Evolutionary conservation across 1,284 basidiomycete species (phyloP), one percentile per base, ranked within the genome.

Genomic region (Cutaneotrichosporon mucoides): DNA sequence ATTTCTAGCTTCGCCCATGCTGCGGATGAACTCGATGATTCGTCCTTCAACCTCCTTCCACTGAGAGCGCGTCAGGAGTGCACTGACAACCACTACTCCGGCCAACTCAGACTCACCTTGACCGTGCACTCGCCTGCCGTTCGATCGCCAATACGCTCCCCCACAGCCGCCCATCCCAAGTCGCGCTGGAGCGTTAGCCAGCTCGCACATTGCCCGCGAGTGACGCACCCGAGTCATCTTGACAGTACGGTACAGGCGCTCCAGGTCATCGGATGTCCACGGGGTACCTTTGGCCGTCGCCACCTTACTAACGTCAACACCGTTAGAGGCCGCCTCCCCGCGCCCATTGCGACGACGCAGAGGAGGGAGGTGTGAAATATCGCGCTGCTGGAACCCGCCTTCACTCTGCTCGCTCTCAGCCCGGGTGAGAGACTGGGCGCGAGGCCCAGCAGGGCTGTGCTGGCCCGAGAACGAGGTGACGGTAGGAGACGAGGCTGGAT

Each of bases 191-290:
- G 12, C 15, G 38, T 41, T 13, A 33, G 16, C 34, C 33, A 24
- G 24, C 24, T 24, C 24, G 24, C 13, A 13, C 42, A 43, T 12
- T 11, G 42, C 12, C 42, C 42, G 15, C 12, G 6, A 11, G 9
- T 9, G 35, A 37, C 52, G 4, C 35, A 54, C 53, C 34, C 53
- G 42, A 11, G 53, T 54, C 13, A 54, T 41, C 43, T 54, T 54
- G 40, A 56, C 46, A 7, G 46, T 48, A 10, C 55, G 55, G 40
- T 56, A 56, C 33, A 56, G 55, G 5, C 47, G 38, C 40, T 56
- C 55, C 34, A 56, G 55, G 16, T 49, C 55, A 38, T 56, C 55
- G 2, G 46, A 15, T 13, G 46, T 49, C 55, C 55, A 56, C 34
- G 16, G 40, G 12, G 15, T 8, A 7, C 33, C 40, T 34, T 42